A percentile compares a stretch with the other conserved stretches of the same genome.
Evolutionary conservation across 768 basidiomycete species (phyloP).

Genomic region (Rhodotorula sphaerocarpa): DNA sequence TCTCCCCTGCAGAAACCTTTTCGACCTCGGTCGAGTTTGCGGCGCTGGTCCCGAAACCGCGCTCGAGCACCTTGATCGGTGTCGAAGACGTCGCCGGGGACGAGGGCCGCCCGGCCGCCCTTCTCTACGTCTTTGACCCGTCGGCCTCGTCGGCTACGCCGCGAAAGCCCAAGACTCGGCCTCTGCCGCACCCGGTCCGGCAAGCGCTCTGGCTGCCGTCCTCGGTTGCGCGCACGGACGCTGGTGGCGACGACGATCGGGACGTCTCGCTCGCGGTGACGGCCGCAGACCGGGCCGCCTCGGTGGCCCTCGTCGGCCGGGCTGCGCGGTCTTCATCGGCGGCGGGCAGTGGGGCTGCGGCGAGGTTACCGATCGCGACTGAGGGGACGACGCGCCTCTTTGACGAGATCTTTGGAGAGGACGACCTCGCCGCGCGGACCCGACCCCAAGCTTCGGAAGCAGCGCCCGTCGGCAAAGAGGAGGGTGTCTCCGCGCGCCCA

Average conservation of each 20-base stretch:
- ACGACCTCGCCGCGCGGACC: background rate
- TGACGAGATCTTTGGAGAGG: constrained; percentile 38
- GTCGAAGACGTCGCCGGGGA: constrained; percentile 8
- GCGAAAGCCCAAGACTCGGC: constrained; percentile 39
- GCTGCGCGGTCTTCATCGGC: too few species aligned
- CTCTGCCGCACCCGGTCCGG: constrained; percentile 59
- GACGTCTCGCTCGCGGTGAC: constrained; percentile 64
- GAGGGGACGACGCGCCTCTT: constrained; percentile 17
- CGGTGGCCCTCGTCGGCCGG: too few species aligned
- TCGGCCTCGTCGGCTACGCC: constrained; percentile 16
- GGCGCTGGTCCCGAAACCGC: constrained; percentile 20
- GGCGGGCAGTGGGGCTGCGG: constrained; percentile 3
- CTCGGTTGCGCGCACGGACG: constrained; percentile 49
- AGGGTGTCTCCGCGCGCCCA: too few species aligned
- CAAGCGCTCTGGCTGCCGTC: constrained; percentile 48
- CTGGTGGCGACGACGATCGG: constrained; percentile 64
- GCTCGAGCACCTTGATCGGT: constrained; percentile 13
- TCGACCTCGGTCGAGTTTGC: constrained; percentile 24
- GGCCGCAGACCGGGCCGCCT: constrained; percentile 34
- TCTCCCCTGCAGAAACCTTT: constrained; percentile 18
- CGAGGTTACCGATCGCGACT: constrained; percentile 14
- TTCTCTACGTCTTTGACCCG: constrained; percentile 14
- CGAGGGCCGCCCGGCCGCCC: constrained; percentile 39
- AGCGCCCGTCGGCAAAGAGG: background rate
- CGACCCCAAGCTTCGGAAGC: too few species aligned